Conservation (phyloP, 345 rosid genomes). For the Eucalyptus albens region DNA sequence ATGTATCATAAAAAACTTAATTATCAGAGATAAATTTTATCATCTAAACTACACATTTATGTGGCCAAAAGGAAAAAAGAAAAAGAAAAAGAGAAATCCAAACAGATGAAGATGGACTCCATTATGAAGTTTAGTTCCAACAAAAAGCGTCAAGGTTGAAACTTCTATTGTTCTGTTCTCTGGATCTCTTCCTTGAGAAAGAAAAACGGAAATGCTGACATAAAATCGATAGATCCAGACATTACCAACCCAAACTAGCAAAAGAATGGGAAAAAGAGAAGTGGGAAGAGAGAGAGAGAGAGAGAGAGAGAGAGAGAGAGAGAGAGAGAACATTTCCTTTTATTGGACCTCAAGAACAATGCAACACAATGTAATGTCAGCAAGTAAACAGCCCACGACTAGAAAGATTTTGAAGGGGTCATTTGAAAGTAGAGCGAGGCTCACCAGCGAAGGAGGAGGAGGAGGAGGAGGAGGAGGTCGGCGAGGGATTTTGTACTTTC, state of each 20-base stretch:
- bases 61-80: not conserved
- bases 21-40: not conserved
- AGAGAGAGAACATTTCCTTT: not conserved
- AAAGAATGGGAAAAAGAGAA: not conserved
- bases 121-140: not conserved
- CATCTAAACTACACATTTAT: not conserved
- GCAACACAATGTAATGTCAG: not conserved
- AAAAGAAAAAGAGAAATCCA: not conserved
- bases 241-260: not conserved
- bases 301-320: not conserved
- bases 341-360: not conserved
- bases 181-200: not conserved
- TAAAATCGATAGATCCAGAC: not conserved
- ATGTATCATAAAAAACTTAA: not conserved
- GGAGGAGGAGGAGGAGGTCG: not conserved
- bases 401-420: not conserved
- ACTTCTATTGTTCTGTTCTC: not conserved
- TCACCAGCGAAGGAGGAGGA: not conserved
- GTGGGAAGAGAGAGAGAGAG: not conserved
- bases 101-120: not conserved
- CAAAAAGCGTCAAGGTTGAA: not conserved
- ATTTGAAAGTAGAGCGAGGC: not conserved
- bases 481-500: not conserved
- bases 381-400: not conserved
- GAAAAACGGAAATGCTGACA: not conserved